phyloP scores from a whole-genome alignment of 139 green algal species.

The Zygnema cylindricum region DNA sequence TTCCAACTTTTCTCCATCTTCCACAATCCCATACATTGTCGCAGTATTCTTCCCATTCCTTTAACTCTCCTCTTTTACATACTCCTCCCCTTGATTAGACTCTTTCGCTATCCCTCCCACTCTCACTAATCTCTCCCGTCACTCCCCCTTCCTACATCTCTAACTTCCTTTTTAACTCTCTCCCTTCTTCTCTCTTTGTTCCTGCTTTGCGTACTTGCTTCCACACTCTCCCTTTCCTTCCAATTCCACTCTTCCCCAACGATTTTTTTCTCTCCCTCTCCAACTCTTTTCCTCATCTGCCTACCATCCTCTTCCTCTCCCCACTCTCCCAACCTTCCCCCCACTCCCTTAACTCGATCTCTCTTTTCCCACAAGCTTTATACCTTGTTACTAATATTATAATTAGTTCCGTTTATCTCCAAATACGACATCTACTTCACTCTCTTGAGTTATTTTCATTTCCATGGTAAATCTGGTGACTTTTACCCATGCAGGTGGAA shows the following conservation, averaged over 20 bases:
- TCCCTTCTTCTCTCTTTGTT: conserved; percentile 3
- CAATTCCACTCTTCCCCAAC: background rate
- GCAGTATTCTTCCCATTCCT: background rate
- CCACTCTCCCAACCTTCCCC: no score
- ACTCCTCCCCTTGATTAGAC: background rate
- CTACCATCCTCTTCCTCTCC: no score
- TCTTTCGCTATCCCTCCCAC: background rate
- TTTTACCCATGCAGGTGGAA: no score
- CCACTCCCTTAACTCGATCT: no score
- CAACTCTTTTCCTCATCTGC: background rate
- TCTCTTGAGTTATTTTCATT: no score
- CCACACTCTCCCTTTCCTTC: background rate
- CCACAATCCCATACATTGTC: background rate
- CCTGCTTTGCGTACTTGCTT: background rate
- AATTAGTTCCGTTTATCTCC: no score
- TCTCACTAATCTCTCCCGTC: background rate
- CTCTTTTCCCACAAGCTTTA: no score
- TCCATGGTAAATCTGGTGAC: no score
- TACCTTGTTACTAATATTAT: no score
- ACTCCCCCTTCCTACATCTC: background rate
- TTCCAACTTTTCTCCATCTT: background rate
- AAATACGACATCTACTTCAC: no score
- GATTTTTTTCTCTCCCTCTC: background rate
- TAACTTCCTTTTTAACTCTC: background rate
- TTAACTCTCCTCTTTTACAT: background rate